Percentiles rank a stretch among this genome's conserved stretches.
phyloP scores from a whole-genome alignment of 108 stramenopile genomes.

The Craspedostauros australis region DNA sequence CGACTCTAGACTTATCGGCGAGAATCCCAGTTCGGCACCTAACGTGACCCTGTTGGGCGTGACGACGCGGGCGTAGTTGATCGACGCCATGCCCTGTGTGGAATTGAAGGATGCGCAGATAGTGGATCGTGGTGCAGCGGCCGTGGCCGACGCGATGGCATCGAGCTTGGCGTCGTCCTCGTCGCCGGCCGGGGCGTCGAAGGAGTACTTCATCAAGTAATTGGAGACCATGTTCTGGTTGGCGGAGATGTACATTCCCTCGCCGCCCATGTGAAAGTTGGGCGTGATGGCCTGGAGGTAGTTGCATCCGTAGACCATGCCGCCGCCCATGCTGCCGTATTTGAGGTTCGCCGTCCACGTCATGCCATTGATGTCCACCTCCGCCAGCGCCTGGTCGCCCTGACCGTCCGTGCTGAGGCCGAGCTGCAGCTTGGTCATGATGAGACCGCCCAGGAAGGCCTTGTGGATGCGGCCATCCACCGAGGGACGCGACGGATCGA shows the following conservation, averaged over 20 bases:
- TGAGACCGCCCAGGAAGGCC: slow-evolving; percentile 58
- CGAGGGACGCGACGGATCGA: slow-evolving; percentile 52
- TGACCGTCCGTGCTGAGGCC: slow-evolving; percentile 47
- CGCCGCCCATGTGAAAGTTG: slow-evolving; percentile 62
- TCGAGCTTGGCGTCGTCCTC: slow-evolving; percentile 6
- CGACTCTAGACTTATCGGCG: slow-evolving; percentile 59
- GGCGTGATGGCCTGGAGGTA: slow-evolving; percentile 74
- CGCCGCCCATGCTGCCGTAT: slow-evolving; percentile 85
- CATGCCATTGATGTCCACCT: slow-evolving; percentile 63
- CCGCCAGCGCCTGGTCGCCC: slow-evolving; percentile 63
- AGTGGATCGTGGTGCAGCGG: slow-evolving; percentile 29
- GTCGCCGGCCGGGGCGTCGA: slow-evolving; percentile 15
- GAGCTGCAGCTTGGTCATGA: slow-evolving; percentile 69
- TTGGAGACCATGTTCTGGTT: slow-evolving; percentile 56
- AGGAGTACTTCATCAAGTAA: slow-evolving; percentile 63
- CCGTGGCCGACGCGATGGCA: background rate
- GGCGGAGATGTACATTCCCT: slow-evolving; percentile 79
- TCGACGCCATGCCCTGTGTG: slow-evolving; percentile 32
- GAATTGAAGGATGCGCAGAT: slow-evolving; percentile 65
- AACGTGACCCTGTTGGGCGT: slow-evolving; percentile 72
- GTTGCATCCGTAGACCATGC: slow-evolving; percentile 61
- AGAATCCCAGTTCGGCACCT: slow-evolving; percentile 55
- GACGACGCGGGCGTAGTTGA: slow-evolving; percentile 72
- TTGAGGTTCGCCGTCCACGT: slow-evolving; percentile 85
- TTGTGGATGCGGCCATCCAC: slow-evolving; percentile 78